A percentile compares a stretch with the other conserved stretches of the same genome.
These are phyloP conservation scores for Myochromella boudieri DNA, from an alignment of 768 basidiomycete genomes.

Conservation along the genomic window DNA sequence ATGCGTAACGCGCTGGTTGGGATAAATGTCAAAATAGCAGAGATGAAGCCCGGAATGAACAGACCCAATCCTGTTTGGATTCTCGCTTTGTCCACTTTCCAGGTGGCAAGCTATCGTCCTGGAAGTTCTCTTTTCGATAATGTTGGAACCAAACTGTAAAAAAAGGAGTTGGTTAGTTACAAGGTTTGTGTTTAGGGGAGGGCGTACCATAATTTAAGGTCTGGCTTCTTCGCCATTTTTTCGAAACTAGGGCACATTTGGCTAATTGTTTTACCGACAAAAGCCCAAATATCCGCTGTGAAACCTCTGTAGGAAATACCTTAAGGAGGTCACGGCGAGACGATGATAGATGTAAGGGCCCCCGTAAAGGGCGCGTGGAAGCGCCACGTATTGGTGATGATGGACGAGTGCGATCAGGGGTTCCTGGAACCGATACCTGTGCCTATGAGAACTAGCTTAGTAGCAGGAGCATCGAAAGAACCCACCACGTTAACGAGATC, in stretches of 20 bases:
- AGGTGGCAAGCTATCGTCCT: slow-evolving; percentile 72
- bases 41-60: slow-evolving; percentile 19
- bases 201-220: slow-evolving; percentile 84
- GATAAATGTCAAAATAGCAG: slow-evolving; percentile 3
- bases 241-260: slow-evolving; percentile 75
- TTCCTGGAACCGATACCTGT: slow-evolving; percentile 68
- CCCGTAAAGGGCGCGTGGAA: slow-evolving; percentile 46
- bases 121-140: slow-evolving; percentile 84
- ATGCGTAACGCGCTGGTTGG: slow-evolving; percentile 51
- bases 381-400: slow-evolving; percentile 51
- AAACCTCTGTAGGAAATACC: slow-evolving; percentile 76
- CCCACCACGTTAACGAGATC: slow-evolving; percentile 73
- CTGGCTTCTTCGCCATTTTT: slow-evolving; percentile 87
- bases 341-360: slow-evolving; percentile 42
- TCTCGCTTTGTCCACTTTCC: slow-evolving; percentile 93
- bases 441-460: too few species aligned
- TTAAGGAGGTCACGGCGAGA: slow-evolving; percentile 60
- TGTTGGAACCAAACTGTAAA: slow-evolving; percentile 89
- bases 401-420: slow-evolving; percentile 65
- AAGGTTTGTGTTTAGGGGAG: too few species aligned
- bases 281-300: slow-evolving; percentile 71
- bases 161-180: not conserved
- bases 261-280: slow-evolving; percentile 69
- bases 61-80: slow-evolving; percentile 91
- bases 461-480: slow-evolving; percentile 13